Base-by-base conservation (phyloP, 371 early-diverging fungal genomes). In the Rhizopus arrhizus region DNA sequence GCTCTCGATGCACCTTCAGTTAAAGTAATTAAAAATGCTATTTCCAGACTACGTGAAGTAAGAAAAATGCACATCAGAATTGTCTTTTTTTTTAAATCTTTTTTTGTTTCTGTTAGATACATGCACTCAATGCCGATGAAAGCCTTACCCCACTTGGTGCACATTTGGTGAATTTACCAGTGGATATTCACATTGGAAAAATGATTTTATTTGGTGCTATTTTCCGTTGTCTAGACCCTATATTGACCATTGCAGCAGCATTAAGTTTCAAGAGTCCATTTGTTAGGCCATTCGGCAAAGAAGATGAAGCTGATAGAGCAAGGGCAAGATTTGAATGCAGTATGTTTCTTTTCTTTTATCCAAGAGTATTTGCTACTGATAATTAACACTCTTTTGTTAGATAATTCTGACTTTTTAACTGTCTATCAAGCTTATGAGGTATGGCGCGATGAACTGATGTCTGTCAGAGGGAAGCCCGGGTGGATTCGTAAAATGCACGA, bases 121-220 rank as follows among this genome's bases (percentile, higher is more conserved):
- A 80, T 77, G 77, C 79, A 5, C 81, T 78, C 68, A 73, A 85
- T 47, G 70, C 59, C 0, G 48, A 75, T 0, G 85, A 89, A 61
- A 69, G 78, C 7, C 68, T 99, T 56, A 98, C 98, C 2, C 87
- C 95, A 2, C 72, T 98, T 3, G 99, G 99, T 4, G 77, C 82
- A 22, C 93, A 93, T 70, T 74, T 99, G 33, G 89, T 91, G 4
- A 78, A 88, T 38, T 73, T 96, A 46, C 96, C 97, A 0, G 88
- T 96, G 3, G 92, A 95, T 66, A 82, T 96, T 2, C 84, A 88
- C 65, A 84, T 95, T 31, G 95, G 94, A 55, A 97, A 95, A 73
- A 84, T 96, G 75, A 81, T 97, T 15, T 70, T 97, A 7, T 89
- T 86, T 69, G 93, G 93, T 28, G 83, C 89, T 2, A 83, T 93